Evolutionary conservation across 1,284 basidiomycete genomes (phyloP).

Genomic region (Malassezia slooffiae): DNA sequence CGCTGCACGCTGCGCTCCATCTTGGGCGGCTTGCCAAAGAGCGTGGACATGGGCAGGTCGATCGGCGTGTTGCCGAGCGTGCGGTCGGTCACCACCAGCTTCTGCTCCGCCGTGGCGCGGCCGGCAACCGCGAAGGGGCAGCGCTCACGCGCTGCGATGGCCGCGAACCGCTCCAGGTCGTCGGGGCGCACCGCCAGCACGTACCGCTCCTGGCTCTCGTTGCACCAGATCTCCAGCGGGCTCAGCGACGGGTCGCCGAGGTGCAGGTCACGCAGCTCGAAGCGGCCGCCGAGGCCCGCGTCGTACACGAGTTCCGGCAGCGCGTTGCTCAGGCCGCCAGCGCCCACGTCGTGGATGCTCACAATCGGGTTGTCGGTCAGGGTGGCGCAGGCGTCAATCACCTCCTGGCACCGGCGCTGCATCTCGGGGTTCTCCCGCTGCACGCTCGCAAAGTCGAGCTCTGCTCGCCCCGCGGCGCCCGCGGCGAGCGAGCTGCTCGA

Average conservation of each 20-base stretch:
- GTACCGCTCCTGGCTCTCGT: conserved; percentile 96
- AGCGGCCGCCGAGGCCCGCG: conserved; percentile 74
- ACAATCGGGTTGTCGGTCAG: conserved; percentile 61
- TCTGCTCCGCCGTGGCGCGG: conserved; percentile 61
- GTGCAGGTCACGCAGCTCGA: conserved; percentile 86
- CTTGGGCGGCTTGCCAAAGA: conserved; percentile 92
- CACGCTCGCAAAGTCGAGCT: conserved; percentile 92
- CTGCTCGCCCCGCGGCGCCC: conserved; percentile 59
- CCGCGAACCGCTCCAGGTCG: conserved; percentile 54
- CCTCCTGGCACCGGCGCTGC: conserved; percentile 91
- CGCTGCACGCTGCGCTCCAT: conserved; percentile 62
- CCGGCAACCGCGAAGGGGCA: conserved; percentile 90
- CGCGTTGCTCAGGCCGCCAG: conserved; percentile 91
- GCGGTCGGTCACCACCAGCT: conserved; percentile 79
- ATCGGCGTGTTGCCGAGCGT: conserved; percentile 70
- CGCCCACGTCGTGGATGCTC: conserved; percentile 96
- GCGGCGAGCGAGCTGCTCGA: conserved; percentile 80
- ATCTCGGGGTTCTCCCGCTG: conserved; percentile 98
- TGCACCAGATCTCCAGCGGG: conserved; percentile 99
- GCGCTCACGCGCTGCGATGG: conserved; percentile 73
- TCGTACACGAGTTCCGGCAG: conserved; percentile 95
- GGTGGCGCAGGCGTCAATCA: conserved; percentile 63
- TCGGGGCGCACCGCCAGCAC: conserved; percentile 57
- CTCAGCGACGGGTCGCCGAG: conserved; percentile 88
- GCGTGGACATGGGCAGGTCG: conserved; percentile 79